Conservation (phyloP, 2,329 filamentous ascomycete species). For the Clonostachys byssicola region DNA sequence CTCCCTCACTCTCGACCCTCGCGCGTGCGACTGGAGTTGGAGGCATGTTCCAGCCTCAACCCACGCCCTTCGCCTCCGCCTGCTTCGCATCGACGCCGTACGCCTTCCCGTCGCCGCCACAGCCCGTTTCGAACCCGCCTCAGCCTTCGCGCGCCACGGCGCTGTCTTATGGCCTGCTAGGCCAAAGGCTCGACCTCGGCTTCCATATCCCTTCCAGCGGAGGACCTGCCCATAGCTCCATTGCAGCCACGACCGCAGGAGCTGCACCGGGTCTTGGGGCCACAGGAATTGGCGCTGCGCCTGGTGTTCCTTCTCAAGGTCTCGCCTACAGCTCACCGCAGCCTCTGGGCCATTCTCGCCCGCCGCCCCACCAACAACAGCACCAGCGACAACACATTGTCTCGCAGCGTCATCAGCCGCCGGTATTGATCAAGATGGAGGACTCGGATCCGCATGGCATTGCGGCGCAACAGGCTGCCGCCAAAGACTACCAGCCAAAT, state of each 20-base stretch:
- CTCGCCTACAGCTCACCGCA: background rate
- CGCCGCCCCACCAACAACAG: background rate
- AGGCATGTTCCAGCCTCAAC: conserved; percentile 53
- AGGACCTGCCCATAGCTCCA: background rate
- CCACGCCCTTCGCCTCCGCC: conserved; percentile 41
- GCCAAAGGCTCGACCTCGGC: background rate
- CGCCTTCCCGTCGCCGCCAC: conserved; percentile 1
- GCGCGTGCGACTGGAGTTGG: background rate
- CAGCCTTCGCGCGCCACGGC: background rate
- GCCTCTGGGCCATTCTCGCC: background rate
- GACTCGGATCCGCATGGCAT: conserved; percentile 35
- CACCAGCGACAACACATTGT: conserved; percentile 1
- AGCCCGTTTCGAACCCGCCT: background rate
- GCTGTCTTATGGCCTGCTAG: background rate
- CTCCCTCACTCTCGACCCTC: no score
- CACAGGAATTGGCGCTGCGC: background rate
- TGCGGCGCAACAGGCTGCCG: conserved; percentile 56
- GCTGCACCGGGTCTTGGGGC: background rate
- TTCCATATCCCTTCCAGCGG: background rate
- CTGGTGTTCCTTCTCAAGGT: background rate
- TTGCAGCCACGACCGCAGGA: background rate
- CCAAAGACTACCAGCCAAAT: conserved; percentile 53
- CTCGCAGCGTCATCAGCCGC: conserved; percentile 5
- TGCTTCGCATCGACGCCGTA: conserved; percentile 18
- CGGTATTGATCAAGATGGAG: conserved; percentile 20